A percentile compares a stretch with the other conserved stretches of the same genome.
These are phyloP conservation scores for Capsella bursapastoris DNA, from an alignment of 345 rosid species.

Conservation along the genomic window DNA sequence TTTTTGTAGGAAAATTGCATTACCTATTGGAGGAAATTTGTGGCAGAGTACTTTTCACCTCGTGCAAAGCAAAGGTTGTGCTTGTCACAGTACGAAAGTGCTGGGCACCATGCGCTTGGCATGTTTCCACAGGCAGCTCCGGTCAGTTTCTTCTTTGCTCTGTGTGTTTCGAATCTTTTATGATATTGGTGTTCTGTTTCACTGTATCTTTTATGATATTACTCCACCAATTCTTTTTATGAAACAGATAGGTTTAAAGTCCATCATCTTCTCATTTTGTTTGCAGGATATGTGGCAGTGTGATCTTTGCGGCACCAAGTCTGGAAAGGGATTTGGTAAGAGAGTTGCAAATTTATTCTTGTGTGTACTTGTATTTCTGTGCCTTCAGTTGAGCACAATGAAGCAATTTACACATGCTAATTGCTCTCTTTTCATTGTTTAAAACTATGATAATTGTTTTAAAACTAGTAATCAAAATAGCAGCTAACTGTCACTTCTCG, in stretches of 20 bases:
- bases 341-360: conserved; percentile 10
- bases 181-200: conserved; percentile 24
- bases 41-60: conserved; percentile 90
- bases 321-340: conserved; percentile 51
- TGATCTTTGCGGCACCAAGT: conserved; percentile 46
- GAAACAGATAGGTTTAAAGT: not conserved
- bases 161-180: not conserved
- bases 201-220: not conserved
- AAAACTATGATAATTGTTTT: not conserved
- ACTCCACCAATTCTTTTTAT: not conserved
- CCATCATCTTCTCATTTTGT: not conserved
- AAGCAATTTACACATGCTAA: conserved; percentile 8
- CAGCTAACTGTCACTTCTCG: conserved; percentile 33
- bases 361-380: not conserved
- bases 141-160: conserved; percentile 53
- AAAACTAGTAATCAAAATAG: not conserved
- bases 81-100: conserved; percentile 81
- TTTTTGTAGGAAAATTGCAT: conserved; percentile 74
- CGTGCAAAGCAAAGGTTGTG: conserved; percentile 96
- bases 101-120: conserved; percentile 88
- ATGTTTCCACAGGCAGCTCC: conserved; percentile 92
- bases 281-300: conserved; percentile 50
- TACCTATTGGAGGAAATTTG: conserved; percentile 95
- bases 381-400: conserved; percentile 14
- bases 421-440: not conserved